Percentiles rank a stretch among this genome's conserved stretches.
phyloP scores from a whole-genome alignment of 495 filamentous ascomycete species.

The Penicillium longicatenatum region DNA sequence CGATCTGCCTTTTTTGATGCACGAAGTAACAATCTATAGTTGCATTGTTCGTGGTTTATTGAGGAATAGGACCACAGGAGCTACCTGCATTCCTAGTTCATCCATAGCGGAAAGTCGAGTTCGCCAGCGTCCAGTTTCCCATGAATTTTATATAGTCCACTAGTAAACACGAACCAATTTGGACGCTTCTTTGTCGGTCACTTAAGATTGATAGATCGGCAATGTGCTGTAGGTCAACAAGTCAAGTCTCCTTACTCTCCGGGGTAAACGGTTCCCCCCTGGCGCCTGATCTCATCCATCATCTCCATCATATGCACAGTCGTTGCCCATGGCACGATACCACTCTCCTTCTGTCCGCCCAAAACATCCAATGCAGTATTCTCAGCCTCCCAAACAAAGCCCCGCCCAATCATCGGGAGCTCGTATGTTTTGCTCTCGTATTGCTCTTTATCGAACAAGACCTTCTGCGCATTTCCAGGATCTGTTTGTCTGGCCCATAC shows the following conservation, averaged over 20 bases:
- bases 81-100: no score
- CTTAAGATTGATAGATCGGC: no score
- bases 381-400: conserved; percentile 24
- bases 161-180: no score
- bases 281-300: conserved; percentile 30
- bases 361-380: conserved; percentile 27
- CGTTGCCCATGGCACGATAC: conserved; percentile 21
- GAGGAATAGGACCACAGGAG: no score
- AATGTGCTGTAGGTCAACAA: no score
- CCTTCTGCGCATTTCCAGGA: conserved; percentile 1
- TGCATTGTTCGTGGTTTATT: no score
- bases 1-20: no score
- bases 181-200: no score
- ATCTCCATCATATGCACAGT: conserved; percentile 26
- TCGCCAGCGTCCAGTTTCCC: no score
- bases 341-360: conserved; percentile 20
- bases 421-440: conserved; percentile 14
- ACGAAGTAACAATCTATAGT: no score
- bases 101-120: no score
- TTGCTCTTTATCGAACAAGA: conserved; percentile 3
- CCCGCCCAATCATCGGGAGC: conserved; percentile 14
- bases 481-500: conserved; percentile 13
- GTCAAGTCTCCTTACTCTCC: conserved; percentile 7
- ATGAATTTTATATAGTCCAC: no score
- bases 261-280: conserved; percentile 18